Percentiles rank a stretch among this genome's conserved stretches.
These are phyloP conservation scores for Anthracocystis walkeri DNA, from an alignment of 1,284 basidiomycete genomes.

Conservation along the genomic window DNA sequence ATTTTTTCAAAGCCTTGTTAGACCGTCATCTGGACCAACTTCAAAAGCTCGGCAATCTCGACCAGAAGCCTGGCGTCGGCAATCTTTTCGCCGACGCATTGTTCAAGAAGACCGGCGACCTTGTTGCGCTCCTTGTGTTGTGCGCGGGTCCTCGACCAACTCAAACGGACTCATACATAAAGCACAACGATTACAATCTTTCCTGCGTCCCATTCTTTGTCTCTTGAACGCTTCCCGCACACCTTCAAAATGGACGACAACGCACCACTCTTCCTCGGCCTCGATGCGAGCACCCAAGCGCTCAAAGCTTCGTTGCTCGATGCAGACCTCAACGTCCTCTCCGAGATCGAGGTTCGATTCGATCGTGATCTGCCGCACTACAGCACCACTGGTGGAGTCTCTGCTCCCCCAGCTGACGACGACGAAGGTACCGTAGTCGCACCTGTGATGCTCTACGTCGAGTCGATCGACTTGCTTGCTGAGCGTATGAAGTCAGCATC, in stretches of 20 bases:
- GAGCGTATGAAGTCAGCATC: slow-evolving; percentile 76
- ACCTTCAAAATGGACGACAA: slow-evolving; percentile 14
- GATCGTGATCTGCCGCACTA: slow-evolving; percentile 81
- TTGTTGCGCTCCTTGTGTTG: slow-evolving; percentile 6
- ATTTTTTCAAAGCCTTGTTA: background rate
- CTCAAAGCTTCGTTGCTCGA: slow-evolving; percentile 79
- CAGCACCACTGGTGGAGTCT: slow-evolving; percentile 75
- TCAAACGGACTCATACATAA: background rate
- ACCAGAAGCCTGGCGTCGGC: slow-evolving; percentile 1
- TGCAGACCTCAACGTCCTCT: slow-evolving; percentile 75
- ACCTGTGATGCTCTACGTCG: slow-evolving; percentile 85
- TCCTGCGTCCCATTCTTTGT: background rate
- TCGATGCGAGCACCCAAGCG: slow-evolving; percentile 89
- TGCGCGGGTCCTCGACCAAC: background rate
- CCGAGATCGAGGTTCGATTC: slow-evolving; percentile 82
- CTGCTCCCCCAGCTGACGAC: slow-evolving; percentile 24
- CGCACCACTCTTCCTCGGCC: slow-evolving; percentile 78
- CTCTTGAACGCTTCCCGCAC: background rate
- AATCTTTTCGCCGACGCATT: slow-evolving; percentile 25
- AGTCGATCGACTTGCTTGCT: slow-evolving; percentile 83
- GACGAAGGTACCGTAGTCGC: slow-evolving; percentile 75
- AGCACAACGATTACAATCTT: background rate
- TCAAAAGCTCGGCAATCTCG: slow-evolving; percentile 13
- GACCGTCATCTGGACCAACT: background rate
- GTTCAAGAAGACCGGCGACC: slow-evolving; percentile 28